Conservation (phyloP, 164 flowering plant genomes). For the Hamamelis virginiana region DNA sequence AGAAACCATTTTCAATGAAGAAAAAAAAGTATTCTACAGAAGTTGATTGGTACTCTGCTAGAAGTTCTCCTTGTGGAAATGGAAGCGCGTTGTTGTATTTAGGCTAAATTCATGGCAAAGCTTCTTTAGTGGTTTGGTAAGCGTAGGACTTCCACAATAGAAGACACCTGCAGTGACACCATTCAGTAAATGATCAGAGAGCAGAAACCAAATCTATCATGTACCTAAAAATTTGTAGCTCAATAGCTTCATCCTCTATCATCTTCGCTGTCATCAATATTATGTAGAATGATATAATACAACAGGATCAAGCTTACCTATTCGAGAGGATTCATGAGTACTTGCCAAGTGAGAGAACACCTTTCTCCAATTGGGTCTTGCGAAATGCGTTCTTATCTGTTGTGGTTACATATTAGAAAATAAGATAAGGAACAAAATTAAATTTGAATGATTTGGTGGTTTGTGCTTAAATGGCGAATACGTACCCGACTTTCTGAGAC, state of each 20-base stretch:
- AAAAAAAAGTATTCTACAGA: neutral
- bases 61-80: constrained; percentile 93
- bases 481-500: constrained; percentile 90
- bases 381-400: constrained; percentile 92
- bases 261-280: too few species aligned
- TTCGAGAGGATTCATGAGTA: constrained; percentile 46
- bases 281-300: too few species aligned
- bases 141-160: constrained; percentile 82
- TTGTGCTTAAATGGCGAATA: constrained; percentile 9
- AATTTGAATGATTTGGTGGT: neutral
- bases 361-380: constrained; percentile 95
- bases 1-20: neutral
- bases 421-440: neutral
- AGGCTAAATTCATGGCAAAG: constrained; percentile 76
- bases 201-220: neutral
- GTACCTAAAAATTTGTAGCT: neutral
- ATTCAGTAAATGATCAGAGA: neutral
- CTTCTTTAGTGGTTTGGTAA: constrained; percentile 49
- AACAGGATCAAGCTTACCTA: constrained; percentile 45
- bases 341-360: constrained; percentile 64
- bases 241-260: too few species aligned
- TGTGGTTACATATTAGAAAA: constrained; percentile 11
- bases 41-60: constrained; percentile 22
- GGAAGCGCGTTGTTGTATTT: constrained; percentile 67
- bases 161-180: constrained; percentile 70